Conservation (phyloP, 208 protist species). For the Leishmania gerbilli region DNA sequence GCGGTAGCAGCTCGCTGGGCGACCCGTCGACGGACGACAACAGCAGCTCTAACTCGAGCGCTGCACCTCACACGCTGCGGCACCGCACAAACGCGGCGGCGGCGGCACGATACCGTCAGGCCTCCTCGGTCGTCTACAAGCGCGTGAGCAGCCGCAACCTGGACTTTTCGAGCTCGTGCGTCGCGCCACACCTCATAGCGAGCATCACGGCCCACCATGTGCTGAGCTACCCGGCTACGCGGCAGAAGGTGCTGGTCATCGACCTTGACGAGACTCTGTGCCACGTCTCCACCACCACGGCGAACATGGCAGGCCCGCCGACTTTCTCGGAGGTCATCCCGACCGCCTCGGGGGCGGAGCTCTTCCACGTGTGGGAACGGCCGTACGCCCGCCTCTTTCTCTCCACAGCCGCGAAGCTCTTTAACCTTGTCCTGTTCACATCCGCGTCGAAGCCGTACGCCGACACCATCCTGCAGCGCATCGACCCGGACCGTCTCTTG, state of each 20-base stretch:
- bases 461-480: slow-evolving; percentile 82
- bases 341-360: slow-evolving; percentile 74
- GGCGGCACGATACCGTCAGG: slow-evolving; percentile 22
- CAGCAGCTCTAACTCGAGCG: slow-evolving; percentile 69
- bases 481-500: slow-evolving; percentile 77
- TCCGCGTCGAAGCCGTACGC: slow-evolving; percentile 87
- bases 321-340: slow-evolving; percentile 91
- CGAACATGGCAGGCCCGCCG: slow-evolving; percentile 60
- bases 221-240: slow-evolving; percentile 83
- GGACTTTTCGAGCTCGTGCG: slow-evolving; percentile 46
- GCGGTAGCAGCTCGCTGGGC: neutral
- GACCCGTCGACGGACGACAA: slow-evolving; percentile 65
- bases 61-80: slow-evolving; percentile 20
- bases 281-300: slow-evolving; percentile 74
- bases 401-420: slow-evolving; percentile 68
- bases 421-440: slow-evolving; percentile 90
- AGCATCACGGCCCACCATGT: slow-evolving; percentile 86
- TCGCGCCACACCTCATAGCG: slow-evolving; percentile 58
- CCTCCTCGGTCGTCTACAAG: slow-evolving; percentile 67
- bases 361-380: slow-evolving; percentile 88
- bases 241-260: slow-evolving; percentile 89
- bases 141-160: slow-evolving; percentile 68
- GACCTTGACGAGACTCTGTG: slow-evolving; percentile 92
- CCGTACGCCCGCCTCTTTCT: slow-evolving; percentile 78
- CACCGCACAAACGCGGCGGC: slow-evolving; percentile 14